Evolutionary conservation across 805 yeast genomes (phyloP), one percentile per base, ranked within the genome.

Genomic region (Diddensiella caesifluorescens): DNA sequence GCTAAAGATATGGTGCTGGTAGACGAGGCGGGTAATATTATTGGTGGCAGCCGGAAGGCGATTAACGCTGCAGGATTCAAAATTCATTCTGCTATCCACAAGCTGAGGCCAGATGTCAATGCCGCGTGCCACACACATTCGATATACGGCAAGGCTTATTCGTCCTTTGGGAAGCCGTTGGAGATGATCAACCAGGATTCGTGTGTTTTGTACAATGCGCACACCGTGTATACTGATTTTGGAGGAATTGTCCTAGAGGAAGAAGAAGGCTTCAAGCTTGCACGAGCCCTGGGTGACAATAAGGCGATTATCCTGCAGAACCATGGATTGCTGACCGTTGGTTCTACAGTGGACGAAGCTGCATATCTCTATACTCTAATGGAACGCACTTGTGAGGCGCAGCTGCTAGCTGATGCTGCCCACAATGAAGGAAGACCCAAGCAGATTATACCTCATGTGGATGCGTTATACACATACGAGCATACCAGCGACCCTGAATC

Each of bases 151-250:
- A 78, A 77, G 55, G 76, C 86, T 1, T 80, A 73, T 59, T 74
- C 83, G 2, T 64, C 79, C 0, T 79, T 80, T 54, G 86, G 82
- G 27, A 69, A 68, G 51, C 79, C 78, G 10, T 65, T 84, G 49
- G 89, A 83, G 46, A 84, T 84, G 92, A 54, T 84, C 47, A 83
- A 79, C 63, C 94, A 84, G 65, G 94, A 85, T 52, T 81, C 68
- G 3, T 82, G 89, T 59, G 64, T 69, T 7, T 75, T 85, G 52
- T 79, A 80, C 68, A 74, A 79, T 26, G 64, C 67, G 36, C 92
- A 83, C 48, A 61, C 79, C 1, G 88, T 84, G 3, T 82, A 81
- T 61, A 45, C 55, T 15, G 74, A 76, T 56, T 83, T 83, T 60
- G 92, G 92, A 22, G 94, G 94, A 29, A 84, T 84, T 42, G 94